Percentiles rank a stretch among this genome's conserved stretches.
Evolutionary conservation across 2,329 filamentous ascomycete genomes (phyloP).

Genomic region (Cryphonectria parasitica): DNA sequence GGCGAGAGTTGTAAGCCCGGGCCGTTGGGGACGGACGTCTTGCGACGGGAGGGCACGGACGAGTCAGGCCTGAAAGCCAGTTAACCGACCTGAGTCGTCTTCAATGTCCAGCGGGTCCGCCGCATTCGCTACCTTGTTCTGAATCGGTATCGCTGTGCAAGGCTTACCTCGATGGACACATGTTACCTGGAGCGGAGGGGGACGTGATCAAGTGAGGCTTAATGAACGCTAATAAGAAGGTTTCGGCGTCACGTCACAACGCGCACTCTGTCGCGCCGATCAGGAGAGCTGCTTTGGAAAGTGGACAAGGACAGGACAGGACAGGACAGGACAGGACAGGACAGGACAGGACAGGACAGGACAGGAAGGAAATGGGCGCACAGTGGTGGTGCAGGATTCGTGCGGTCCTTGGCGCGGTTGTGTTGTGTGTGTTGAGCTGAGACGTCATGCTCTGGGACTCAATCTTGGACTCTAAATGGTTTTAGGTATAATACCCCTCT

Average conservation of each 20-base stretch:
- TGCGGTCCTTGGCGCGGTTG: background rate
- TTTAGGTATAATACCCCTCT: background rate
- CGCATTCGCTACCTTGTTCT: conserved; percentile 22
- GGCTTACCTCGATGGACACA: background rate
- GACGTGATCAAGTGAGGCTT: background rate
- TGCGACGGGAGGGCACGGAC: conserved; percentile 15
- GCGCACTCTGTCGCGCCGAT: background rate
- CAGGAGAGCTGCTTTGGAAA: background rate
- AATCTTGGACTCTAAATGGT: background rate
- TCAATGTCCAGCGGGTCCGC: conserved; percentile 5
- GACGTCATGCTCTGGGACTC: background rate
- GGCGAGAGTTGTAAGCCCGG: conserved; percentile 7
- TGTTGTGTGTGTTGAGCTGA: background rate
- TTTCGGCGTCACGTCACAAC: background rate
- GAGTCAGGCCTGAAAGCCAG: conserved; percentile 25
- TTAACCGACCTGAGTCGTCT: conserved; percentile 9
- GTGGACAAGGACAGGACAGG: background rate
- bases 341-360: background rate
- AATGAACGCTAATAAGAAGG: conserved; percentile 7
- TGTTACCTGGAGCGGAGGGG: conserved; percentile 13
- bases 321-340: background rate
- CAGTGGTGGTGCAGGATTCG: background rate
- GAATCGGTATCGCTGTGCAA: conserved; percentile 10
- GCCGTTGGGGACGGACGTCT: conserved; percentile 1
- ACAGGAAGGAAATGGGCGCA: no score